These are phyloP conservation scores for Kwoniella europaea DNA, from an alignment of 768 basidiomycete genomes.

Conservation along the genomic window DNA sequence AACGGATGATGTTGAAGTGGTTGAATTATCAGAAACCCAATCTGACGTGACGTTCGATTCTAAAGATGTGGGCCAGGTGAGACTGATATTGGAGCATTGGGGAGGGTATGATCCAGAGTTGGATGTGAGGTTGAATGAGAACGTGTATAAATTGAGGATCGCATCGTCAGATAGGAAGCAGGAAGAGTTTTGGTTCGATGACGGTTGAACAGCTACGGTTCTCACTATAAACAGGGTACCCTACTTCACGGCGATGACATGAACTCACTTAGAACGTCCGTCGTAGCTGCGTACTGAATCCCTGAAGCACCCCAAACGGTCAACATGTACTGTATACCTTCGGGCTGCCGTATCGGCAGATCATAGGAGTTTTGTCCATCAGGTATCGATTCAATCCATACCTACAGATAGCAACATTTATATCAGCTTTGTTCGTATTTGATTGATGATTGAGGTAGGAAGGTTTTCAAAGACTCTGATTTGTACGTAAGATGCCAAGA, in stretches of 20 bases:
- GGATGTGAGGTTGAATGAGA: conserved; percentile 48
- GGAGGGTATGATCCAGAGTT: conserved; percentile 32
- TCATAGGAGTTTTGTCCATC: conserved; percentile 30
- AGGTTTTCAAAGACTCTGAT: neutral
- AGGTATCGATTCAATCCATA: conserved; percentile 46
- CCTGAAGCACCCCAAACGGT: conserved; percentile 52
- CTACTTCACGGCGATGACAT: neutral
- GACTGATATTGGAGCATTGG: conserved; percentile 47
- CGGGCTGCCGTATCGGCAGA: conserved; percentile 40
- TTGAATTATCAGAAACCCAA: neutral
- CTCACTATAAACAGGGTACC: too few relatives aligned
- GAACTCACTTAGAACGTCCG: conserved; percentile 48
- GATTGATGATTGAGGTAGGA: neutral
- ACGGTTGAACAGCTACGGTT: conserved; percentile 22
- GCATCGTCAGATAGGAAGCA: conserved; percentile 44
- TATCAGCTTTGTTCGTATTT: neutral
- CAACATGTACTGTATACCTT: conserved; percentile 39
- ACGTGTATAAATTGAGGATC: conserved; percentile 46
- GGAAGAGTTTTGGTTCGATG: conserved; percentile 12
- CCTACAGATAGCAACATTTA: conserved; percentile 9
- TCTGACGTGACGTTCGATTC: conserved; percentile 42
- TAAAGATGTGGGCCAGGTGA: conserved; percentile 50
- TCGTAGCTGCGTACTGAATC: conserved; percentile 49
- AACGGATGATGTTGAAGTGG: neutral
- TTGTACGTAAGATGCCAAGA: conserved; percentile 6